A percentile compares a stretch with the other conserved stretches of the same genome.
phyloP scores from a whole-genome alignment of 495 filamentous ascomycete genomes.

The Penicillium pancosmium region DNA sequence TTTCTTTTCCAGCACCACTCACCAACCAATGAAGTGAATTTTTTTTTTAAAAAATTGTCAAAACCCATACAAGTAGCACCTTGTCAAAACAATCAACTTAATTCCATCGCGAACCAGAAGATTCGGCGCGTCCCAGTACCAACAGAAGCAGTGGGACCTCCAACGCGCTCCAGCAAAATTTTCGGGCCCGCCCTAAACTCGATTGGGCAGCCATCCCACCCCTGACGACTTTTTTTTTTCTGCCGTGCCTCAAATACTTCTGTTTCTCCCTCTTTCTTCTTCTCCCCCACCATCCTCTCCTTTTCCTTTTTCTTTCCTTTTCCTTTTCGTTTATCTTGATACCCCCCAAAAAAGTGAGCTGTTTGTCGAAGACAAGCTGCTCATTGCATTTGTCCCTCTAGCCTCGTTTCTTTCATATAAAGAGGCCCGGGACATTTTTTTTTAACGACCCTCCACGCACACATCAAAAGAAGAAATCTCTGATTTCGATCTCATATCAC shows the following conservation, averaged over 20 bases:
- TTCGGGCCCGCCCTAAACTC: slow-evolving; percentile 21
- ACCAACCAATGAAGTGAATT: neutral
- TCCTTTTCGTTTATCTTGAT: slow-evolving; percentile 36
- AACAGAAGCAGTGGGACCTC: neutral
- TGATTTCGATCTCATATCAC: slow-evolving; percentile 4
- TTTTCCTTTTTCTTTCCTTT: slow-evolving; percentile 23
- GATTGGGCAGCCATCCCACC: slow-evolving; percentile 21
- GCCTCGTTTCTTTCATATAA: slow-evolving; percentile 11
- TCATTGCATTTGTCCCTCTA: slow-evolving; percentile 25
- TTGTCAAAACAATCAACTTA: neutral
- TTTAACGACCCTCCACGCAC: slow-evolving; percentile 4
- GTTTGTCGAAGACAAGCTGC: slow-evolving; percentile 43
- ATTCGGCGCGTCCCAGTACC: neutral
- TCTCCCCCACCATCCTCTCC: slow-evolving; percentile 25
- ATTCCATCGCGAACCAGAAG: neutral
- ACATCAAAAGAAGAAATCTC: slow-evolving; percentile 6
- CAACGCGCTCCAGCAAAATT: neutral
- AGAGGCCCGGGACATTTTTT: slow-evolving; percentile 30
- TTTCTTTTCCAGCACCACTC: neutral
- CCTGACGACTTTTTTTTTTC: slow-evolving; percentile 30
- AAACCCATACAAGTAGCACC: neutral
- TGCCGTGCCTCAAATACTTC: slow-evolving; percentile 19
- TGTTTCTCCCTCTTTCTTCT: slow-evolving; percentile 26
- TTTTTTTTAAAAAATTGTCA: neutral
- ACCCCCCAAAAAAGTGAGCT: slow-evolving; percentile 36